Evolutionary conservation across 2,329 filamentous ascomycete genomes (phyloP).

Genomic region (Cadophora sp.): DNA sequence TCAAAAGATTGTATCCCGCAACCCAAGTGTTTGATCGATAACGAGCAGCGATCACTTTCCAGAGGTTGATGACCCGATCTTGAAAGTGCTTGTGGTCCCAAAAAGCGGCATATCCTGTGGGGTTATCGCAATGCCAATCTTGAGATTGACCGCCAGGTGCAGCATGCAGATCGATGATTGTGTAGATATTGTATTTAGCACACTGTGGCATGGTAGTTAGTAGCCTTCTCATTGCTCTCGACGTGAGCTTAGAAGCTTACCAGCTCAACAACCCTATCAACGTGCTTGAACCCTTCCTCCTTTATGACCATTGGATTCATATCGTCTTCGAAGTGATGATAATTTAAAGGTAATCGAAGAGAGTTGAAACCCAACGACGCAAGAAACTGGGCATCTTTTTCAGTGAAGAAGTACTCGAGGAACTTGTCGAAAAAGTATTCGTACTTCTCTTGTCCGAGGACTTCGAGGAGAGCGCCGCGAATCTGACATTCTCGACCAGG

Average conservation of each 20-base stretch:
- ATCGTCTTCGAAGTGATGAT: slow-evolving; percentile 1
- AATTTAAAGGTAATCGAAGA: not conserved
- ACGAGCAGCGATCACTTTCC: slow-evolving; percentile 1
- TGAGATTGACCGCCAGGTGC: not conserved
- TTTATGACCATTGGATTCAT: slow-evolving; percentile 4
- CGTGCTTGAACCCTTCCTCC: slow-evolving; percentile 1
- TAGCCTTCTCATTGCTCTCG: not conserved
- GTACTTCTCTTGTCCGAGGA: not conserved
- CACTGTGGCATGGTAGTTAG: not conserved
- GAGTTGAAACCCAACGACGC: not conserved
- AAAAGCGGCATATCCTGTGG: not conserved
- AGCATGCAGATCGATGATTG: not conserved
- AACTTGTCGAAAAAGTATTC: not conserved
- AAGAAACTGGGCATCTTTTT: not conserved
- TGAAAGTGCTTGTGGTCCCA: slow-evolving; percentile 3
- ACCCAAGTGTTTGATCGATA: slow-evolving; percentile 1
- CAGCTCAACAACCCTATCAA: not conserved
- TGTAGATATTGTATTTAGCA: not conserved
- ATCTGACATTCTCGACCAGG: not conserved
- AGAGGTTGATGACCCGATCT: slow-evolving; percentile 2
- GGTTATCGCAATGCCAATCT: not conserved
- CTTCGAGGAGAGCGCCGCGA: not conserved
- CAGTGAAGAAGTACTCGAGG: not conserved
- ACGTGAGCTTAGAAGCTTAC: not conserved
- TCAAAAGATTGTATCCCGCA: slow-evolving; percentile 3